Conservation (phyloP, 2,329 filamentous ascomycete genomes). For the Hymenoscyphus fraxineus region DNA sequence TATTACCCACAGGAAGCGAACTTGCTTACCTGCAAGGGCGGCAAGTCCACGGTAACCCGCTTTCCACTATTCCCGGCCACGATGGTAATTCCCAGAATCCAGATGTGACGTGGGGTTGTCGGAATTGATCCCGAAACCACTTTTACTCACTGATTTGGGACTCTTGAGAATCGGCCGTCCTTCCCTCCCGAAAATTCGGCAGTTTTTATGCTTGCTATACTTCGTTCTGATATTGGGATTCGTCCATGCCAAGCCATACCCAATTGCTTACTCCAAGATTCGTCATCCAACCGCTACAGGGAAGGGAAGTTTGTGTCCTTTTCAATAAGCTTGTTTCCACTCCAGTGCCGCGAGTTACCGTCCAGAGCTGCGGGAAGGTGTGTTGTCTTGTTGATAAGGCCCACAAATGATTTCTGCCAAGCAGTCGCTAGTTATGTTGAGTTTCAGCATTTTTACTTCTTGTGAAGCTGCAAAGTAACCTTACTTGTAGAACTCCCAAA, state of each 20-base stretch:
- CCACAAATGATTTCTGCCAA: neutral
- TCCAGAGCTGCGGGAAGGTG: neutral
- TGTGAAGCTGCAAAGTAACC: no score
- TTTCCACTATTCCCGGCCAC: neutral
- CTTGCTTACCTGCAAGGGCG: neutral
- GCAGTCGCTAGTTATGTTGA: neutral
- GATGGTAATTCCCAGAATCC: neutral
- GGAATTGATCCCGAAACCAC: neutral
- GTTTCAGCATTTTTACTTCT: no score
- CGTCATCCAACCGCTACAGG: neutral
- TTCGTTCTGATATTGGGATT: neutral
- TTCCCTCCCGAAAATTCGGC: neutral
- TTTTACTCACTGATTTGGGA: neutral
- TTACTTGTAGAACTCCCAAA: no score
- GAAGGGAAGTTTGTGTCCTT: neutral
- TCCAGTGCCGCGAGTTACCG: neutral
- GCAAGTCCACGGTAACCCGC: neutral
- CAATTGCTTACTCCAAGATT: neutral
- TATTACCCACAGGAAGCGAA: constrained; percentile 7
- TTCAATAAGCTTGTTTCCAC: constrained; percentile 1
- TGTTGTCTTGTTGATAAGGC: neutral
- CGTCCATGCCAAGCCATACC: neutral
- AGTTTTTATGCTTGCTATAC: neutral
- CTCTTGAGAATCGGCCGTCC: neutral
- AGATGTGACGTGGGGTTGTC: constrained; percentile 2